These are phyloP conservation scores for Bryoglossum gracile DNA, from an alignment of 495 filamentous ascomycete species.

Conservation along the genomic window DNA sequence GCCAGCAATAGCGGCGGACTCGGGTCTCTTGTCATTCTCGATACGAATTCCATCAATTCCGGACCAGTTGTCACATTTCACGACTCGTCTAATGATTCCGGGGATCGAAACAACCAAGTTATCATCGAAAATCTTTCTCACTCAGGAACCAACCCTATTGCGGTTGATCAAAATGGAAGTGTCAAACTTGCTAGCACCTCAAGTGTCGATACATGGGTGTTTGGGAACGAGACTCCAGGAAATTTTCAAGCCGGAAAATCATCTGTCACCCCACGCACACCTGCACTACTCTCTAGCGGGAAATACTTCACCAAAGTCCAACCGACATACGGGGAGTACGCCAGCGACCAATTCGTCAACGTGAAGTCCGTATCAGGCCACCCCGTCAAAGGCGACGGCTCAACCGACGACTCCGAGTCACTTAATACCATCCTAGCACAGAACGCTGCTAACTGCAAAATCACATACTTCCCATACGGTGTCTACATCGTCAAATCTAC, in stretches of 20 bases:
- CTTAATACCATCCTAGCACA: conserved; percentile 46
- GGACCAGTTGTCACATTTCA: background rate
- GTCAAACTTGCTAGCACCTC: background rate
- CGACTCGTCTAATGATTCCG: background rate
- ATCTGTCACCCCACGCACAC: background rate
- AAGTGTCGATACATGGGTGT: conserved; percentile 1
- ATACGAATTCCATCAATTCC: background rate
- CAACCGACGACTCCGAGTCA: conserved; percentile 27
- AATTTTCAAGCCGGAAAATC: background rate
- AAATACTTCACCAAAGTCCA: conserved; percentile 31
- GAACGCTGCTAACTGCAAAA: conserved; percentile 40
- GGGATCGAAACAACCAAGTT: background rate
- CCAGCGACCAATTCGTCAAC: conserved; percentile 38
- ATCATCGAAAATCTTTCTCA: background rate
- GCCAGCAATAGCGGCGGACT: background rate
- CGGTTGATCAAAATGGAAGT: background rate
- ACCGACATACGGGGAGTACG: conserved; percentile 39
- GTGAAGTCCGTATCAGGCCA: conserved; percentile 31
- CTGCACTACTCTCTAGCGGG: conserved; percentile 29
- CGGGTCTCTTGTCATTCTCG: background rate
- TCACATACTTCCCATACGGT: conserved; percentile 55
- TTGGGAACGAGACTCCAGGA: background rate
- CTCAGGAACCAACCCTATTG: background rate
- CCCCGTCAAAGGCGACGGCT: conserved; percentile 22
- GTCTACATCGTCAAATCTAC: conserved; percentile 54